Evolutionary conservation across 1,284 basidiomycete species (phyloP).

Genomic region (Pyrrhoderma noxium): DNA sequence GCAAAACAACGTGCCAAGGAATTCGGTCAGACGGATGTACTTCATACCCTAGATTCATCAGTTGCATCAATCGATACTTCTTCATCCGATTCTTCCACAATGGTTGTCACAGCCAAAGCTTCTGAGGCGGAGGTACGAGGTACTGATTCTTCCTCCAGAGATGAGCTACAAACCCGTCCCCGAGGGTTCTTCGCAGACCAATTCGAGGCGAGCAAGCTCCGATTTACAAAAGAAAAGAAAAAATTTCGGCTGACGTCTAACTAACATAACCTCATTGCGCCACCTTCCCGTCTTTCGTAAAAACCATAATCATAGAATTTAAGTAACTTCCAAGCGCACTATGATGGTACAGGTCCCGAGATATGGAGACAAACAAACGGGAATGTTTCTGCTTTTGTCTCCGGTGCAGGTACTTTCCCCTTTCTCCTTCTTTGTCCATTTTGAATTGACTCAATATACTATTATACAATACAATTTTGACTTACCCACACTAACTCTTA

Average conservation of each 20-base stretch:
- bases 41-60: conserved; percentile 24
- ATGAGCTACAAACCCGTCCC: conserved; percentile 43
- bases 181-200: conserved; percentile 91
- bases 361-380: conserved; percentile 93
- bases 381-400: conserved; percentile 78
- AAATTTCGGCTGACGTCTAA: no score
- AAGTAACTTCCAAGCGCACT: conserved; percentile 89
- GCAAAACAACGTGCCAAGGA: conserved; percentile 69
- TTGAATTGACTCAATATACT: background rate
- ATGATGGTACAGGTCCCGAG: conserved; percentile 87
- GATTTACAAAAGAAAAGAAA: no score
- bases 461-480: no score
- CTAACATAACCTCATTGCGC: no score
- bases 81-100: conserved; percentile 34
- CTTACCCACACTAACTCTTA: background rate
- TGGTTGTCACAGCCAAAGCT: conserved; percentile 53
- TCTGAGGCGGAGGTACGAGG: conserved; percentile 35
- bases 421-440: no score
- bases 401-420: conserved; percentile 96
- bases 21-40: conserved; percentile 50
- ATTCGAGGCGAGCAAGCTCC: conserved; percentile 58
- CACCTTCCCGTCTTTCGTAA: no score
- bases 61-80: conserved; percentile 24
- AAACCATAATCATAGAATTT: conserved; percentile 71
- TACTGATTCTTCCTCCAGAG: conserved; percentile 29